Evolutionary conservation across 1,284 basidiomycete genomes (phyloP).

Genomic region (Rhodofomes roseus): DNA sequence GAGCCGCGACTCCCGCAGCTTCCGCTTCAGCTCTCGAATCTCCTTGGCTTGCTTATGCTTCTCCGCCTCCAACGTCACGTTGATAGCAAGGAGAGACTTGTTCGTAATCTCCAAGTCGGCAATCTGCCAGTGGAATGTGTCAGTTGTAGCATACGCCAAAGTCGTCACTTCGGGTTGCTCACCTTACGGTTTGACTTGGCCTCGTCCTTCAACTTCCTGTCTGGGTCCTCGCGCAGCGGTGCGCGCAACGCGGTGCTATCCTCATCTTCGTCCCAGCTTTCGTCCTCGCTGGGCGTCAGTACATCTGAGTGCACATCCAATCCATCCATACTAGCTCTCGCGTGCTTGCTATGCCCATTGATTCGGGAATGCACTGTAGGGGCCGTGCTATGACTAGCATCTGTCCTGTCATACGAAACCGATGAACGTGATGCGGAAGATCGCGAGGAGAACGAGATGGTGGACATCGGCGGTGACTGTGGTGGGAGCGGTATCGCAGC

Average conservation of each 20-base stretch:
- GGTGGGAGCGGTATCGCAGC: conserved; percentile 52
- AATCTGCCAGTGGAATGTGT: conserved; percentile 46
- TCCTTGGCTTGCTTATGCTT: conserved; percentile 78
- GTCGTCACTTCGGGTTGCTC: conserved; percentile 6
- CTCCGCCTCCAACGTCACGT: conserved; percentile 66
- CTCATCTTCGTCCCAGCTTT: conserved; percentile 13
- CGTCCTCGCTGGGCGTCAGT: conserved; percentile 14
- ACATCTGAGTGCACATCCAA: conserved; percentile 14
- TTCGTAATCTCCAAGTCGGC: conserved; percentile 83
- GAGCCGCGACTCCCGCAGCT: conserved; percentile 72
- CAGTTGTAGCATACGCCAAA: background rate
- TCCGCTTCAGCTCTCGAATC: conserved; percentile 70
- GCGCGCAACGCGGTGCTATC: conserved; percentile 17
- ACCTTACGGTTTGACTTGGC: conserved; percentile 82
- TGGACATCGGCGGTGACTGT: conserved; percentile 65
- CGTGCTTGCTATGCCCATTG: conserved; percentile 17
- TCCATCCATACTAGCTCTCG: conserved; percentile 20
- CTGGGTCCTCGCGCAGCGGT: conserved; percentile 30
- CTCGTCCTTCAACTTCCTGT: conserved; percentile 55
- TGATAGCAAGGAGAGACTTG: conserved; percentile 73
- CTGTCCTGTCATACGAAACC: conserved; percentile 31
- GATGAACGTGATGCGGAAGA: conserved; percentile 60
- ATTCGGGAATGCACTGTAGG: conserved; percentile 29
- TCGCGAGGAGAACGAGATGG: conserved; percentile 66
- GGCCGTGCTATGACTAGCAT: conserved; percentile 32